Base-by-base conservation (phyloP, 2,329 filamentous ascomycete species). In the Drechslera avenae region DNA sequence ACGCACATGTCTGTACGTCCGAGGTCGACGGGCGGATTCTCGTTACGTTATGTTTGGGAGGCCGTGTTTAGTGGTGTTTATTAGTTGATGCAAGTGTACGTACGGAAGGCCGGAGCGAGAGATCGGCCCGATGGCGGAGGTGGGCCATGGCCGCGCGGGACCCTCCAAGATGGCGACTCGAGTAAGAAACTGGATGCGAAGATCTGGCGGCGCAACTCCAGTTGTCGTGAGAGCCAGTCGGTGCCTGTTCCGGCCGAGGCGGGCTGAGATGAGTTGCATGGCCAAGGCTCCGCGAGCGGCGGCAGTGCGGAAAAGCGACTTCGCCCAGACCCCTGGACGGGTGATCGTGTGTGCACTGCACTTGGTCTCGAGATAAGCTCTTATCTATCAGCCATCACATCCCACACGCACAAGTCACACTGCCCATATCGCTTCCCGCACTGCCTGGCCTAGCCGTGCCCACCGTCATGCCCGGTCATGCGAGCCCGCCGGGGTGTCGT, bases 21-120 rank as follows among this genome's bases (percentile, higher is more conserved):
- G 26, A 8, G 37, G 33, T 28, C 13, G 18, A 21, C 16, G 42
- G 30, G 19, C 39, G 52, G 56, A 63, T 67, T 66, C 56, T 59
- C 17, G 56, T 66, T 65, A 66, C 59, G 63, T 66, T 65, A 66
- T 57, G 63, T 67, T 59, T 62, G 42, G 34, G 42, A 45, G 42
- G 21, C 39, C 42, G 36, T 28, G 18, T 67, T 67, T 64, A 64
- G 64, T 63, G 55, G 55, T 52, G 32, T 28, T 49, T 57, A 60
- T 59, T 64, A 57, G 52, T 57, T 59, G 52, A 39, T 18, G 41
- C 28, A 12, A 34, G 17, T 8, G 21, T 23, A 5, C 4, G 19
- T 21, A 21, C 19, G 21, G 4, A 5, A 33, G 39, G 36, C 45
- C 52, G 45, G 36, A 50, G 36, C 34, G 52, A 40, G 41, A 30